A percentile compares a stretch with the other conserved stretches of the same genome.
phyloP scores from a whole-genome alignment of 2,329 filamentous ascomycete genomes.

The Emergomyces orientalis region DNA sequence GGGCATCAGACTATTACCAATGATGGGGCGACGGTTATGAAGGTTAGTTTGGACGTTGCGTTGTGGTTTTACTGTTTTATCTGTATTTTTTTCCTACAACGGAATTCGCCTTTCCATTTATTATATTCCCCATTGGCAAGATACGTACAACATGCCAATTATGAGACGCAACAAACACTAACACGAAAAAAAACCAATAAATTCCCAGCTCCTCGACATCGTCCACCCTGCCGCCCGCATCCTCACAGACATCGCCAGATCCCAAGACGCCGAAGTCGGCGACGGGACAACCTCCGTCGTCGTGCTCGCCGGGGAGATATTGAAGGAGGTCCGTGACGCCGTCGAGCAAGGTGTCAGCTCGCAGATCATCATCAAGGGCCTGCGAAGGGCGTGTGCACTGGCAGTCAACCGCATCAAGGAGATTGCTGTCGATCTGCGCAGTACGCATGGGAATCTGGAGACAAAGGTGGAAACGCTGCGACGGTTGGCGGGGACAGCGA shows the following conservation, averaged over 20 bases:
- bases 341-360: constrained; percentile 96
- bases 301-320: constrained; percentile 89
- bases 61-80: background rate
- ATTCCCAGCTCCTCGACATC: constrained; percentile 77
- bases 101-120: background rate
- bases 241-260: constrained; percentile 94
- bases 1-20: constrained; percentile 97
- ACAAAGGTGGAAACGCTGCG: constrained; percentile 80
- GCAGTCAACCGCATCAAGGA: constrained; percentile 99
- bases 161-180: background rate
- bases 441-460: constrained; percentile 69
- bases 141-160: background rate
- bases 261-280: constrained; percentile 97
- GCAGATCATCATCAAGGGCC: constrained; percentile 93
- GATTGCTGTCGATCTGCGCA: constrained; percentile 61
- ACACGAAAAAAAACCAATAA: background rate
- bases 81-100: background rate
- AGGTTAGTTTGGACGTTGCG: constrained; percentile 47
- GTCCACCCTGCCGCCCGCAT: constrained; percentile 95
- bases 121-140: background rate
- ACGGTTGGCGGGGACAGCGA: constrained; percentile 88
- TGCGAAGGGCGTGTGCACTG: constrained; percentile 78
- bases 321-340: constrained; percentile 93
- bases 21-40: constrained; percentile 98
- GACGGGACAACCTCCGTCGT: constrained; percentile 97